These are phyloP conservation scores for Phascolomyces articulosus DNA, from an alignment of 371 early-diverging fungal species.

Conservation along the genomic window DNA sequence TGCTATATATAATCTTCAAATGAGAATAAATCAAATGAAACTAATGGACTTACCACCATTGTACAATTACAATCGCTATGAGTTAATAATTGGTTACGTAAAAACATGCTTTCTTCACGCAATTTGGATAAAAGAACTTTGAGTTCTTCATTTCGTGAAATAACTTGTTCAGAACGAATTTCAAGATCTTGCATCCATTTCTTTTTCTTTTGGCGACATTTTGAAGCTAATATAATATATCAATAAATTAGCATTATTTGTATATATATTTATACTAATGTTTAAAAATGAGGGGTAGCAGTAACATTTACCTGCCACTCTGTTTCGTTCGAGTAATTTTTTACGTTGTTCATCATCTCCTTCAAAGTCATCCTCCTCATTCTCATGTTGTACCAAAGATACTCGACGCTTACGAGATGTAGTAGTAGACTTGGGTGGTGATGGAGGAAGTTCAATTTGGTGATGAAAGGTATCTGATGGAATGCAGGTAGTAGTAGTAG, in stretches of 20 bases:
- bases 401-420: constrained; percentile 12
- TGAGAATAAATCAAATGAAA: background rate
- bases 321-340: constrained; percentile 67
- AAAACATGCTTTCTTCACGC: constrained; percentile 67
- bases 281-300: background rate
- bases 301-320: constrained; percentile 55
- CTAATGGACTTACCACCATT: constrained; percentile 3
- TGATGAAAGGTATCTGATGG: background rate
- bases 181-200: constrained; percentile 74
- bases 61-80: constrained; percentile 63
- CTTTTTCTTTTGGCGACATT: constrained; percentile 84
- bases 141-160: constrained; percentile 60
- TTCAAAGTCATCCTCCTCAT: constrained; percentile 12
- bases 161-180: constrained; percentile 52
- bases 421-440: background rate
- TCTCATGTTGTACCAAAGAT: background rate
- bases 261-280: no score
- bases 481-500: no score
- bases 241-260: background rate
- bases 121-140: constrained; percentile 52
- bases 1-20: no score
- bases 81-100: constrained; percentile 65
- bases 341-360: constrained; percentile 24
- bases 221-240: constrained; percentile 49
- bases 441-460: background rate